Conservation (phyloP, 139 green algal genomes). For the Gonium pectorale region DNA sequence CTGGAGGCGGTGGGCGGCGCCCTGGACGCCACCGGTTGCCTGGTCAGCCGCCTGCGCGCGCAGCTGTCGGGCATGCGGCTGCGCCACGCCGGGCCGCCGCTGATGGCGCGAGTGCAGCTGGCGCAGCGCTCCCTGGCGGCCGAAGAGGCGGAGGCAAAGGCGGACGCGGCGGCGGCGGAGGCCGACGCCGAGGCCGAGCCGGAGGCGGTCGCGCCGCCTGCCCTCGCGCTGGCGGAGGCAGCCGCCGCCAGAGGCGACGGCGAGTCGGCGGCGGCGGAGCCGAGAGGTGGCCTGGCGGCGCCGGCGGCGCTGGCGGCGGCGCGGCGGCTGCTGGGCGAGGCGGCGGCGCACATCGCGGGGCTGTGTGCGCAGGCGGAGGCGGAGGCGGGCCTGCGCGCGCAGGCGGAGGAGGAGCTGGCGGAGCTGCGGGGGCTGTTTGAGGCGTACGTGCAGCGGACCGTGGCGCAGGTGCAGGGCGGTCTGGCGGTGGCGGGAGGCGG, state of each 20-base stretch:
- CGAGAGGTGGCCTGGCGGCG: background rate
- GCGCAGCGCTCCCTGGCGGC: background rate
- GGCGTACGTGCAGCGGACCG: slow-evolving; percentile 4
- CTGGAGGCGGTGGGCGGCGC: background rate
- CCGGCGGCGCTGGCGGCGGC: background rate
- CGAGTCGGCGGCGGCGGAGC: no score
- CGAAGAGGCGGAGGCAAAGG: background rate
- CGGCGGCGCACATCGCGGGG: background rate
- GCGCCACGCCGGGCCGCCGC: background rate
- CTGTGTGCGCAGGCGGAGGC: background rate
- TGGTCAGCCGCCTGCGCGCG: slow-evolving; percentile 7
- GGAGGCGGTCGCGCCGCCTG: no score
- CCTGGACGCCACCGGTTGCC: background rate
- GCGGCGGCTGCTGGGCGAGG: slow-evolving; percentile 11
- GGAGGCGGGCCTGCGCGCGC: slow-evolving; percentile 10
- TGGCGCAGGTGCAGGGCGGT: slow-evolving; percentile 30
- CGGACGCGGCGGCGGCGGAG: background rate
- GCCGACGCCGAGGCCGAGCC: no score
- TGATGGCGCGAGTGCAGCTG: background rate
- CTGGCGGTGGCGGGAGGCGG: background rate
- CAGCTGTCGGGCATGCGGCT: background rate
- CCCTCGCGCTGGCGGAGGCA: no score
- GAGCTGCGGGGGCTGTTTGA: slow-evolving; percentile 25
- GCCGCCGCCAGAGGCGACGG: no score
- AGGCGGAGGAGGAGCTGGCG: slow-evolving; percentile 5